Evolutionary conservation across 306 rosid species (phyloP).

Genomic region (Vigna hirtella): DNA sequence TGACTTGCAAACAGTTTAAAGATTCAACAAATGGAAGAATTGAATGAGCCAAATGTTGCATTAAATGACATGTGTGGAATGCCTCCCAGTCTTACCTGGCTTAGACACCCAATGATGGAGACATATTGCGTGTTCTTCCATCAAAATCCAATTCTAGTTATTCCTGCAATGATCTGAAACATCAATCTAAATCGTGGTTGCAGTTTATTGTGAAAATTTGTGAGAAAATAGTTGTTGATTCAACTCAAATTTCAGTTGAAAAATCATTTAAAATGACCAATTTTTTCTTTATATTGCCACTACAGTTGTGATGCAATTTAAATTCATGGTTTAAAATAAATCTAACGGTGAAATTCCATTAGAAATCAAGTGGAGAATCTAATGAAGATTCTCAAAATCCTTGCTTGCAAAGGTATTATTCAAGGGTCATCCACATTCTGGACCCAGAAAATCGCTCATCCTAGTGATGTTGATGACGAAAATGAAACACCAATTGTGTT

Average conservation of each 20-base stretch:
- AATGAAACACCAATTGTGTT: neutral
- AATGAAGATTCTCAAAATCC: neutral
- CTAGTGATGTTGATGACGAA: neutral
- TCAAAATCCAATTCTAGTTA: neutral
- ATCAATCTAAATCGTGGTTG: too few relatives aligned
- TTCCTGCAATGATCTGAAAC: neutral
- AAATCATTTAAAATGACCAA: too few relatives aligned
- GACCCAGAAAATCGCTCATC: slow-evolving; percentile 15
- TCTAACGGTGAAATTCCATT: neutral
- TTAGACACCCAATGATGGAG: neutral
- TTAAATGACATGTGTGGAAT: slow-evolving; percentile 8
- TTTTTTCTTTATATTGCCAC: neutral
- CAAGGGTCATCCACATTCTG: neutral
- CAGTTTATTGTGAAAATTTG: too few relatives aligned
- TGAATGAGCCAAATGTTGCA: slow-evolving; percentile 1
- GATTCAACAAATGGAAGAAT: neutral
- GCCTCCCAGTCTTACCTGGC: neutral
- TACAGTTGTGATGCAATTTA: too few relatives aligned
- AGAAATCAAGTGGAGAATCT: neutral
- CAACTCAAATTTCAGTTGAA: neutral
- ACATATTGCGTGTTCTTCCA: neutral
- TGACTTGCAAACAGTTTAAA: slow-evolving; percentile 7
- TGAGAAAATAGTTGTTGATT: neutral
- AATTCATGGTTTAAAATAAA: neutral
- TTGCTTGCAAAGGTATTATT: neutral